Percentiles rank a stretch among this genome's conserved stretches.
phyloP scores from a whole-genome alignment of 2,329 filamentous ascomycete species.

The Mycosphaerelloides madeirae region DNA sequence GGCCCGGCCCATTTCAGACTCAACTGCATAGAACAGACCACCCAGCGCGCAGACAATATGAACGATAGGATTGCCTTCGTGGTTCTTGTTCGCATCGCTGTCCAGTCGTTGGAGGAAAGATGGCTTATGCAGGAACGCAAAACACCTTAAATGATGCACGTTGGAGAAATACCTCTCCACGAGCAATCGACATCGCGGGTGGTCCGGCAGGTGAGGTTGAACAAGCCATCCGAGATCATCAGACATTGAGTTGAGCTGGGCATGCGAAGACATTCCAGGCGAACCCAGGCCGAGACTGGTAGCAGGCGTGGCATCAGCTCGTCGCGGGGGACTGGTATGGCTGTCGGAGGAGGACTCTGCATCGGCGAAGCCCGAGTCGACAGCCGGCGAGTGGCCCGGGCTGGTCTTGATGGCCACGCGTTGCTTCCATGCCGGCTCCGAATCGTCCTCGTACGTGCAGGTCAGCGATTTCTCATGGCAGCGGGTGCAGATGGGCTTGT shows the following conservation, averaged over 20 bases:
- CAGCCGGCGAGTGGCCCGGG: slow-evolving; percentile 10
- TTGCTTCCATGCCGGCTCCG: slow-evolving; percentile 23
- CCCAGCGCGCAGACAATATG: slow-evolving; percentile 23
- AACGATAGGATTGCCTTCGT: slow-evolving; percentile 19
- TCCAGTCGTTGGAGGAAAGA: slow-evolving; percentile 23
- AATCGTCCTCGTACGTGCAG: slow-evolving; percentile 21
- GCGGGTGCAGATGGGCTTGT: slow-evolving; percentile 19
- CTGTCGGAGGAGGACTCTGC: slow-evolving; percentile 9
- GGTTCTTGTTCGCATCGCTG: slow-evolving; percentile 17
- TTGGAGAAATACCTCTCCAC: slow-evolving; percentile 24
- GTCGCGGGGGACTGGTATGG: slow-evolving; percentile 9
- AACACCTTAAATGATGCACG: slow-evolving; percentile 22
- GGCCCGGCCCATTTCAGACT: slow-evolving; percentile 13
- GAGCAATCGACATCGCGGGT: slow-evolving; percentile 15
- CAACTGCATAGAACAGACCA: slow-evolving; percentile 21
- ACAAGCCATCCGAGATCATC: slow-evolving; percentile 19
- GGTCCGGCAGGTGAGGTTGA: slow-evolving; percentile 15
- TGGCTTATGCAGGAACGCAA: slow-evolving; percentile 24
- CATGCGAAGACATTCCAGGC: slow-evolving; percentile 6
- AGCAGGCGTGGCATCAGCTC: slow-evolving; percentile 13
- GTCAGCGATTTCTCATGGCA: slow-evolving; percentile 19
- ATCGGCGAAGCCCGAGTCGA: slow-evolving; percentile 7
- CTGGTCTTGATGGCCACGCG: slow-evolving; percentile 10
- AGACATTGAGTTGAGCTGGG: slow-evolving; percentile 4
- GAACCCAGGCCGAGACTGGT: slow-evolving; percentile 13